Evolutionary conservation across 805 yeast genomes (phyloP).

Genomic region (Teunomyces tritomae): DNA sequence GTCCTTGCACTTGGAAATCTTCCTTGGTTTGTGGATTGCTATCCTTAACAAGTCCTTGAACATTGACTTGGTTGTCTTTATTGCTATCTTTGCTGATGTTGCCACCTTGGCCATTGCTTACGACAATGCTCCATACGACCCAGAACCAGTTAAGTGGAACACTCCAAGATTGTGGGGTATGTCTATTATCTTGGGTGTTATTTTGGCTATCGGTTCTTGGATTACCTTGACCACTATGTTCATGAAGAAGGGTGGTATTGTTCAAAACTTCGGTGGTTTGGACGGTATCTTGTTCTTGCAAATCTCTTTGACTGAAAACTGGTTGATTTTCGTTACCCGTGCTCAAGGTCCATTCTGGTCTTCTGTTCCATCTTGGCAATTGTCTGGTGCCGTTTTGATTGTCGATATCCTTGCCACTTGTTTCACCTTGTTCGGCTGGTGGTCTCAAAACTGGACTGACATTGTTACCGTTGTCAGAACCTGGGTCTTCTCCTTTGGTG

Average conservation of each 20-base stretch:
- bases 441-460: conserved; percentile 97
- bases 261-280: conserved; percentile 92
- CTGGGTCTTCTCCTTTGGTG: conserved; percentile 95
- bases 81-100: conserved; percentile 96
- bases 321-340: conserved; percentile 96
- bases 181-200: conserved; percentile 82
- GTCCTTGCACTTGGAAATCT: conserved; percentile 90
- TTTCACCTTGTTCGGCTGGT: conserved; percentile 95
- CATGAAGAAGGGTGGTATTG: conserved; percentile 86
- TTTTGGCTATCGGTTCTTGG: conserved; percentile 92
- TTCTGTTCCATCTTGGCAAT: conserved; percentile 93
- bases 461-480: conserved; percentile 91
- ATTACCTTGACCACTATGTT: conserved; percentile 93
- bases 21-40: conserved; percentile 96
- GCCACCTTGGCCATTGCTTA: conserved; percentile 96
- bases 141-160: conserved; percentile 94
- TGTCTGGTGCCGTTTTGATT: conserved; percentile 86
- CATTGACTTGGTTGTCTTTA: conserved; percentile 90
- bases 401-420: conserved; percentile 91
- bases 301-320: conserved; percentile 92
- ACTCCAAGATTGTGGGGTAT: conserved; percentile 96
- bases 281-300: conserved; percentile 90
- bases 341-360: conserved; percentile 99
- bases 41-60: conserved; percentile 81
- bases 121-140: conserved; percentile 95